Evolutionary conservation across 148 eudicot species (phyloP).

Genomic region (Tetragonia tetragonoides): DNA sequence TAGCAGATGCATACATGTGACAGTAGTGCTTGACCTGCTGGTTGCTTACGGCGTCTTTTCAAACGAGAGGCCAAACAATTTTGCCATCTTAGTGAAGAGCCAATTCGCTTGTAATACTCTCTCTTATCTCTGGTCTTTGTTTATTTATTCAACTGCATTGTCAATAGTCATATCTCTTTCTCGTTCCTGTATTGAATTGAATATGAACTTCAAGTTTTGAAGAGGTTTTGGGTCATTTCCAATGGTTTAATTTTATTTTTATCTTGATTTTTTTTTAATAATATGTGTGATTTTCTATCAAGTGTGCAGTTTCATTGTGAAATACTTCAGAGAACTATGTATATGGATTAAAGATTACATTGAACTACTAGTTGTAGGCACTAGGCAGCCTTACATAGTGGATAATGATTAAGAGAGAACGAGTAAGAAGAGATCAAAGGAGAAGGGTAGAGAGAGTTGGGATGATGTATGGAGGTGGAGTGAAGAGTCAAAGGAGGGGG

Average conservation of each 20-base stretch:
- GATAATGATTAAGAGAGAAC: too few species aligned
- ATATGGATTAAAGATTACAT: not conserved
- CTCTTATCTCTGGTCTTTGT: conserved; percentile 9
- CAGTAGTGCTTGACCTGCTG: not conserved
- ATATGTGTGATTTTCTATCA: not conserved
- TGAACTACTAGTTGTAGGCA: not conserved
- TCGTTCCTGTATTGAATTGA: conserved; percentile 4
- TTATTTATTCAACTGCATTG: not conserved
- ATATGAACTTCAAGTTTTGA: not conserved
- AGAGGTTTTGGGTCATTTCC: not conserved
- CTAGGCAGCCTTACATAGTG: not conserved
- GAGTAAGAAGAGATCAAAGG: not conserved
- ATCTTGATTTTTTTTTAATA: too few species aligned
- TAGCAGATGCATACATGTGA: not conserved
- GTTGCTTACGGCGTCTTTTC: not conserved
- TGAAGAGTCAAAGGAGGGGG: not conserved
- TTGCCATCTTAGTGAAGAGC: conserved; percentile 8
- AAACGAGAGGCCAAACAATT: conserved; percentile 17
- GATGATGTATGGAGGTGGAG: not conserved
- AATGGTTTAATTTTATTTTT: not conserved
- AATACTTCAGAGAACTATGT: not conserved
- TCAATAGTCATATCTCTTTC: not conserved
- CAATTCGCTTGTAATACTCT: conserved; percentile 22
- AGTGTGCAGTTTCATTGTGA: not conserved
- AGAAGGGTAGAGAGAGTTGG: not conserved